Evolutionary conservation across 192 early-diverging fungal species (phyloP), one percentile per base, ranked within the genome.

Genomic region (Dimargaris cristalligena): DNA sequence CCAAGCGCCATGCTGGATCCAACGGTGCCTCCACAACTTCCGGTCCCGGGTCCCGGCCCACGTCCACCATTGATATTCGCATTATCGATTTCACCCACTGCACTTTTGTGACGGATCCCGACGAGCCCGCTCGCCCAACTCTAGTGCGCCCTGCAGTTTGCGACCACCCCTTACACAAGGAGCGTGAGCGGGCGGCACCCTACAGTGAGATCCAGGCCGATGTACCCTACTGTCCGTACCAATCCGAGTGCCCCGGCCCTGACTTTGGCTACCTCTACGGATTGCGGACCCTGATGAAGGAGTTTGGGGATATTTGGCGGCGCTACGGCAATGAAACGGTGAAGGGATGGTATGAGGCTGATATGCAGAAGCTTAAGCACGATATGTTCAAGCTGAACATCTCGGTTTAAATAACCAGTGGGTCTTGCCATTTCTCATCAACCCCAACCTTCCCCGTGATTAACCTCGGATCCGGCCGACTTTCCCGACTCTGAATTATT

Each of bases 1-100:
- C n/a, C n/a, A n/a, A n/a, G n/a, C n/a, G n/a, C n/a, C n/a, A n/a
- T n/a, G n/a, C n/a, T n/a, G n/a, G n/a, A n/a, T n/a, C n/a, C n/a
- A n/a, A n/a, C n/a, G n/a, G n/a, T n/a, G n/a, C n/a, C n/a, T n/a
- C n/a, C n/a, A n/a, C n/a, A n/a, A n/a, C n/a, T n/a, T n/a, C n/a
- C n/a, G n/a, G n/a, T n/a, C n/a, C n/a, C n/a, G n/a, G n/a, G n/a
- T n/a, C n/a, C n/a, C 20, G 46, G 28, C 66, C 67, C 34, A 58
- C 62, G 35, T 44, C 61, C 18, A 74, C 78, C 28, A 86, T 88
- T 9, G 84, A 93, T 61, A 67, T 99, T 32, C 82, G 85, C 47
- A 91, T 99, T 70, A 99, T 99, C 62, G 95, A 99, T 65, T 99
- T 99, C 73, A 90, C 91, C 11, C 85, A 97, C 60, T 92, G 90